Evolutionary conservation across 202 grass and related monocot species (phyloP), one percentile per base, ranked within the genome.

Genomic region (Cymbopogon flexuosus): DNA sequence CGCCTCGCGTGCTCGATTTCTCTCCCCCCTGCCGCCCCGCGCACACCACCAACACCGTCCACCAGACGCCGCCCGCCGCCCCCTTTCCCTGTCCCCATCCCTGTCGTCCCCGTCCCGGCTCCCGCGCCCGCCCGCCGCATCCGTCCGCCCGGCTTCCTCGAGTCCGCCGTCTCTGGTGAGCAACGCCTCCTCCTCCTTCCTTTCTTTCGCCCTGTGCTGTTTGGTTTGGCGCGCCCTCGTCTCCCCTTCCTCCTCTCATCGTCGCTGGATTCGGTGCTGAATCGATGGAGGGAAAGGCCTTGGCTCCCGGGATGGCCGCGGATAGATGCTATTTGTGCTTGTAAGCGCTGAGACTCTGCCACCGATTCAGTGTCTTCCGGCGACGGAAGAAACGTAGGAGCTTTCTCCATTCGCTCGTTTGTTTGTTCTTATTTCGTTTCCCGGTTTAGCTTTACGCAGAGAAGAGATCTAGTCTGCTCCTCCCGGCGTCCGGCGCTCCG

Each of bases 1-100:
- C 16, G 46, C 1, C 5, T 70, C 65, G 65, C 78, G 78, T 61
- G 52, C 65, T 45, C 78, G 49, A 39, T 19, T 60, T 80, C 59
- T 40, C 6, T 4, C 31, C 31, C 31, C 21, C 54, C 21, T 23
- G 19, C 56, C 54, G 19, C 56, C 9, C 62, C 4, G 72, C 35
- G 49, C 33, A 75, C 57, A 6, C 36, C 36, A 37, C 36, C 36
- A 21, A 58, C 19, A 11, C 56, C 56, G 21, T 22, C 57, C 72
- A 57, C 10, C 51, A 73, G 1, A 73, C 49, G 10, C 72, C 49
- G 6, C n/a, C 18, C 37, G 2, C 39, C 12, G 4, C 34, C 54
- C 15, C 16, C 0, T 19, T 3, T 18, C 22, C 21, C 2, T 3
- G 30, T 3, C 30, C 30, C 30, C 31, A 0, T 16, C 73, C 13